Conservation (phyloP, 2,329 filamentous ascomycete genomes). For the Botrytis paeoniae region DNA sequence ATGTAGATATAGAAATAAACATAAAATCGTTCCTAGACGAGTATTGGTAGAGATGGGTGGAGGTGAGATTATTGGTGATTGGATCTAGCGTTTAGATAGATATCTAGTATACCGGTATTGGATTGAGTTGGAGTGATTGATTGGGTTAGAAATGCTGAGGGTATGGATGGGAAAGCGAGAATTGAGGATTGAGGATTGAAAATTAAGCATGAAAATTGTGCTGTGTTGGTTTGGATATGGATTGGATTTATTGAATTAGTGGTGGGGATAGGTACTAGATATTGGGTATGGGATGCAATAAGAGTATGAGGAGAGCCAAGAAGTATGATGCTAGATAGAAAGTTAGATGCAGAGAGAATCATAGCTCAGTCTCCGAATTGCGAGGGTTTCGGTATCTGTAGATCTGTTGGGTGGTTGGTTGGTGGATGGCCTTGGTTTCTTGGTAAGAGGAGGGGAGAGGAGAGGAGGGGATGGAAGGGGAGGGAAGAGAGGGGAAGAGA, state of each 20-base stretch:
- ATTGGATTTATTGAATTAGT: too few species aligned
- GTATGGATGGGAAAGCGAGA: background rate
- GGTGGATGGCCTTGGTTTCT: background rate
- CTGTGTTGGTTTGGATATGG: background rate
- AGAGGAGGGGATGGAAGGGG: background rate
- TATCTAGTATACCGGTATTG: background rate
- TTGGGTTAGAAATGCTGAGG: background rate
- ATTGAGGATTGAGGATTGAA: too few species aligned
- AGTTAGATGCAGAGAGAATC: background rate
- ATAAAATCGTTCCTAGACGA: background rate
- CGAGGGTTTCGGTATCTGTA: background rate
- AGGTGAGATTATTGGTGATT: background rate
- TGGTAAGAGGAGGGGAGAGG: too few species aligned
- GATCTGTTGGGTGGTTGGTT: background rate
- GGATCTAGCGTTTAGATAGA: background rate
- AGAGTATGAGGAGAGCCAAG: background rate
- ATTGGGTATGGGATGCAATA: background rate
- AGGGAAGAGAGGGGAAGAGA: background rate
- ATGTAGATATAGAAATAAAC: background rate
- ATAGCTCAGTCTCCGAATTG: background rate
- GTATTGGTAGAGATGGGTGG: background rate
- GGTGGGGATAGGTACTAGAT: too few species aligned
- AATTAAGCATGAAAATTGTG: too few species aligned
- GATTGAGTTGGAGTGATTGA: background rate
- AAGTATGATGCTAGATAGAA: background rate